phyloP scores from a whole-genome alignment of 108 stramenopile species.

The Heterococcus sp. region DNA sequence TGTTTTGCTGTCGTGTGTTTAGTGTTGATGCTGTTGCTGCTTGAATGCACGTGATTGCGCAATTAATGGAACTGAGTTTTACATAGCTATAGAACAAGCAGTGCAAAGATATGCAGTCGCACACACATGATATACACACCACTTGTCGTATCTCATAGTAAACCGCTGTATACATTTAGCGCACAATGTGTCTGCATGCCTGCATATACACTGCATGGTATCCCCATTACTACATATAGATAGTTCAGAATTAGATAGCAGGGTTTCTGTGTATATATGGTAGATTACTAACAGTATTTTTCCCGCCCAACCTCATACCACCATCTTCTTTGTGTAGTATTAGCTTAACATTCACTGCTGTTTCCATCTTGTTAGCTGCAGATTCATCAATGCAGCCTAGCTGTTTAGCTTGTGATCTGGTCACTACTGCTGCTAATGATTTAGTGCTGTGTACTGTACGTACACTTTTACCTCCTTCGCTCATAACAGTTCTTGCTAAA shows the following conservation, averaged over 20 bases:
- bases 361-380: not conserved
- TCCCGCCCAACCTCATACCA: slow-evolving; percentile 49
- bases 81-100: too few species aligned
- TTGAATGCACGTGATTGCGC: too few species aligned
- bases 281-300: slow-evolving; percentile 54
- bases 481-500: slow-evolving; percentile 34
- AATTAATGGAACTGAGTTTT: too few species aligned
- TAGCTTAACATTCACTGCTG: slow-evolving; percentile 14
- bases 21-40: too few species aligned
- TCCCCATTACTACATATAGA: too few species aligned
- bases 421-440: slow-evolving; percentile 46
- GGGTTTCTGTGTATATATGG: slow-evolving; percentile 63
- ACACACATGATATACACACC: too few species aligned
- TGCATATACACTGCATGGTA: too few species aligned
- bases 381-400: slow-evolving; percentile 5
- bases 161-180: too few species aligned
- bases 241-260: slow-evolving; percentile 48
- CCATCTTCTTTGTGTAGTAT: slow-evolving; percentile 54
- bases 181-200: too few species aligned
- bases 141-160: too few species aligned
- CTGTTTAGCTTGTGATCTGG: slow-evolving; percentile 13
- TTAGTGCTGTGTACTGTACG: slow-evolving; percentile 28
- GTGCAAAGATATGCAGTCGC: too few species aligned
- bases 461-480: slow-evolving; percentile 30
- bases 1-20: too few species aligned